phyloP scores from a whole-genome alignment of 495 filamentous ascomycete species.

The Daldinia concentrica region DNA sequence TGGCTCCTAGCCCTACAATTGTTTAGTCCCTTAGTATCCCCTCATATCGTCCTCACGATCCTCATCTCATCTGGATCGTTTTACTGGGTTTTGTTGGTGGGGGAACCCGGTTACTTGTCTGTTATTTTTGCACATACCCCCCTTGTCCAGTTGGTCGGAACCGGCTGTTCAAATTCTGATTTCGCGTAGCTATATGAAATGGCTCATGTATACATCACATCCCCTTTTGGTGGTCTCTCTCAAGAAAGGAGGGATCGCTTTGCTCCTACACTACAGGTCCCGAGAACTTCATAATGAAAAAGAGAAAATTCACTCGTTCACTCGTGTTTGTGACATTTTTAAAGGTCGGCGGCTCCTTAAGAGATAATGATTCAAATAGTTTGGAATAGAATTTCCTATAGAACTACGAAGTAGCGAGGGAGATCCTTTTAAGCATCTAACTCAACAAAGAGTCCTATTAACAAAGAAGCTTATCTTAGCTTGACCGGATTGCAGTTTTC shows the following conservation, averaged over 20 bases:
- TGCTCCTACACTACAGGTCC: conserved; percentile 11
- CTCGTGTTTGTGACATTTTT: conserved; percentile 2
- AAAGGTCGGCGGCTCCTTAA: background rate
- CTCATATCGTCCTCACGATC: conserved; percentile 17
- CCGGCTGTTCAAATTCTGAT: conserved; percentile 34
- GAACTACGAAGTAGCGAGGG: background rate
- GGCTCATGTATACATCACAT: conserved; percentile 44
- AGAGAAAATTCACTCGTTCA: conserved; percentile 40
- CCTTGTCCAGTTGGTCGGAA: conserved; percentile 23
- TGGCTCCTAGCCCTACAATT: conserved; percentile 16
- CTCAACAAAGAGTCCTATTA: background rate
- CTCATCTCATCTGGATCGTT: conserved; percentile 11
- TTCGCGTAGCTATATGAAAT: conserved; percentile 34
- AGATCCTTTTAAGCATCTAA: background rate
- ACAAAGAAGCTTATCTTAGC: background rate
- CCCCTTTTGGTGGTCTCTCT: conserved; percentile 21
- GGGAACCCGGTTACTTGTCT: conserved; percentile 31
- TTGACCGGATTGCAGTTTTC: background rate
- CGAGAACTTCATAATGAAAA: conserved; percentile 44
- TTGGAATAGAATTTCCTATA: background rate
- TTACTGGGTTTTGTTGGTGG: conserved; percentile 28
- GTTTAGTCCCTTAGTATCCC: conserved; percentile 28
- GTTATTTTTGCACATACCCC: conserved; percentile 45
- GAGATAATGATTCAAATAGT: background rate
- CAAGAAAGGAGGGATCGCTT: conserved; percentile 11